Evolutionary conservation across 129 eudicot genomes (phyloP).

Genomic region (Lactuca saligna): DNA sequence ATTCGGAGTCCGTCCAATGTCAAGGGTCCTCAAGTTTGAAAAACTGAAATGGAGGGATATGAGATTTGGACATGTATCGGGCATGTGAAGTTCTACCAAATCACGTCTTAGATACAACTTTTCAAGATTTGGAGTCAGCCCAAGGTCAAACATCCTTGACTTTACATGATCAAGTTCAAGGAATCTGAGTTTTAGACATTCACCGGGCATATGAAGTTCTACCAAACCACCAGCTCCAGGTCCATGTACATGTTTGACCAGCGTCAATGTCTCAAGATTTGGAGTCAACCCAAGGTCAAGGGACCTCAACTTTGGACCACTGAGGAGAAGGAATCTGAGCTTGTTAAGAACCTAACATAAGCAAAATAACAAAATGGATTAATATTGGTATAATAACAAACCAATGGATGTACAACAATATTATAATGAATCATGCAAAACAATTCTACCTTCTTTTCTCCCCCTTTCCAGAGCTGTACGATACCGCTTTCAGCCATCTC

Average conservation of each 20-base stretch:
- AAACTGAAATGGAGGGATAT: not conserved
- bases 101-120: not conserved
- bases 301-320: not conserved
- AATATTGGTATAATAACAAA: not conserved
- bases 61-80: not conserved
- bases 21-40: not conserved
- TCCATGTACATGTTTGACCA: not conserved
- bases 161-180: not conserved
- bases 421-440: too few species aligned
- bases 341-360: not conserved
- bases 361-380: not conserved
- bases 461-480: not conserved
- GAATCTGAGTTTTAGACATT: not conserved
- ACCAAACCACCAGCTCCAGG: not conserved
- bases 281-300: not conserved
- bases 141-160: not conserved
- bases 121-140: not conserved
- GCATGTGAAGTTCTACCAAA: not conserved
- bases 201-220: not conserved
- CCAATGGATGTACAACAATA: too few species aligned
- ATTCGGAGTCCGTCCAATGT: not conserved
- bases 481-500: not conserved
- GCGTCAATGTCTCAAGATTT: not conserved
- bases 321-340: not conserved
- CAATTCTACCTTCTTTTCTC: slow-evolving; percentile 4